phyloP scores from a whole-genome alignment of 768 basidiomycete genomes.

The Kwoniella mangroviensis region DNA sequence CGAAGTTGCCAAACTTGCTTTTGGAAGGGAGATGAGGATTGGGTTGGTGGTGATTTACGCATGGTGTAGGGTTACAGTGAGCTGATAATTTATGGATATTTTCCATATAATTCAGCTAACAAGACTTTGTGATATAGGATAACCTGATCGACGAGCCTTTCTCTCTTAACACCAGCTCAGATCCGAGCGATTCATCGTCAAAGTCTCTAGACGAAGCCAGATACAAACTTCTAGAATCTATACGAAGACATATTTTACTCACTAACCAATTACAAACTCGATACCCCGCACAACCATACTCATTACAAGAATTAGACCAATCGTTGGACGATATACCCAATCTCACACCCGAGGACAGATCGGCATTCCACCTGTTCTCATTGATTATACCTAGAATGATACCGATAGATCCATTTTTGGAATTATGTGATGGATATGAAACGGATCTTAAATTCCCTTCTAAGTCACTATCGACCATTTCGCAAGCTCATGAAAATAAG shows the following conservation, averaged over 20 bases:
- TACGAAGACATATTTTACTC: conserved; percentile 31
- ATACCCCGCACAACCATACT: conserved; percentile 18
- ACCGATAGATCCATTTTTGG: conserved; percentile 52
- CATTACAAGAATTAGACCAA: conserved; percentile 21
- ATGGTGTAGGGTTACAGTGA: conserved; percentile 55
- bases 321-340: conserved; percentile 36
- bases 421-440: conserved; percentile 52
- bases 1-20: conserved; percentile 54
- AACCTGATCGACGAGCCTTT: conserved; percentile 49
- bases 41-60: conserved; percentile 54
- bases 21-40: conserved; percentile 53
- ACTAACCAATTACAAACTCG: conserved; percentile 14
- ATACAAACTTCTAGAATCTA: conserved; percentile 21
- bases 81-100: conserved; percentile 3
- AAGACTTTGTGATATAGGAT: conserved; percentile 32
- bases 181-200: conserved; percentile 2
- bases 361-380: conserved; percentile 52
- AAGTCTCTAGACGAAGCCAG: conserved; percentile 4
- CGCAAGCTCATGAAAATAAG: not conserved
- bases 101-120: not conserved
- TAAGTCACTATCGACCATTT: not conserved
- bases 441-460: conserved; percentile 50
- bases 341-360: conserved; percentile 27
- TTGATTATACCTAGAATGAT: conserved; percentile 44
- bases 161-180: not conserved